phyloP scores from a whole-genome alignment of 257 asterid species.

The Solanum piurae region DNA sequence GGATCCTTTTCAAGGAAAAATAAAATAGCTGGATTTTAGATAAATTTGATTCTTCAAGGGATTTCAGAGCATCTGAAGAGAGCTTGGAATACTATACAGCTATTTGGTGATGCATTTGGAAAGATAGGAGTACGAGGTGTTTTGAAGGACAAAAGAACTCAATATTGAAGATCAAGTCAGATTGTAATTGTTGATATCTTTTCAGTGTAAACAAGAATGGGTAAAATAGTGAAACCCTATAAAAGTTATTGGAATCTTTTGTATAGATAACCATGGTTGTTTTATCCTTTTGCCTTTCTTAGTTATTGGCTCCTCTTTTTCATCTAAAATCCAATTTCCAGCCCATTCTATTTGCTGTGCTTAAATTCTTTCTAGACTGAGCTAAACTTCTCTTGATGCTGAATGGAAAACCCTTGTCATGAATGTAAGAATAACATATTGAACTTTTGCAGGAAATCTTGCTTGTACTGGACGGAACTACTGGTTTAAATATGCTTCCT shows the following conservation, averaged over 20 bases:
- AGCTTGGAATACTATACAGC: background rate
- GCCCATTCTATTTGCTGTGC: background rate
- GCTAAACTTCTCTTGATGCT: background rate
- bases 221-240: background rate
- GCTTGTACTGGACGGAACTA: conserved; percentile 88
- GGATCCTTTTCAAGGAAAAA: background rate
- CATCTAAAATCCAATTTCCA: background rate
- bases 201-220: background rate
- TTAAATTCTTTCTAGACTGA: background rate
- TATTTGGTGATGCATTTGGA: background rate
- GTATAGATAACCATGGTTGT: background rate
- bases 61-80: background rate
- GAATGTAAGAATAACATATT: background rate
- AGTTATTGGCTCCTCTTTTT: background rate
- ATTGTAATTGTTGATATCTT: background rate
- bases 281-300: background rate
- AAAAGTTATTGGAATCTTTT: background rate
- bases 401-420: background rate
- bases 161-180: background rate
- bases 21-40: background rate
- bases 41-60: background rate
- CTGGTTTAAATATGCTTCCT: conserved; percentile 96
- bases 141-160: background rate
- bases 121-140: background rate
- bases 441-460: conserved; percentile 59